Evolutionary conservation across 192 early-diverging fungal genomes (phyloP), one percentile per base, ranked within the genome.

Genomic region (Mortierella alpina): DNA sequence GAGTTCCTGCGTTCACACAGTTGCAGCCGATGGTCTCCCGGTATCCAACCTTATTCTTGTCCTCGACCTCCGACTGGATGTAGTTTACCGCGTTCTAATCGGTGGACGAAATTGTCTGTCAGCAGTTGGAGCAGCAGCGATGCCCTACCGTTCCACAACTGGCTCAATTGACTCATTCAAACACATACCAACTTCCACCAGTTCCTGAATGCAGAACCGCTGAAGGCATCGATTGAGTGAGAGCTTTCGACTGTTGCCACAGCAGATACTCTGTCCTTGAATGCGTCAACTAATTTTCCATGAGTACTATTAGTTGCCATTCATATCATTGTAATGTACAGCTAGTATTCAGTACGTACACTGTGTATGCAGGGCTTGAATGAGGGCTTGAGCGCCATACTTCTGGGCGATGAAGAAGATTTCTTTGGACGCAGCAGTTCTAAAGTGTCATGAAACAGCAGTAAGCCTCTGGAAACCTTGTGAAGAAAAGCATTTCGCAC

Each of bases 351-450:
- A 31, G 8, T 55, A 1, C 68, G 71, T 72, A 79, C 76, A 79
- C 51, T 79, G 76, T 15, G 41, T 40, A 40, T 48, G n/a, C 40
- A 79, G 69, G 12, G 68, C 45, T 18, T 59, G 56, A 46, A 79
- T 61, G 58, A 79, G 42, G 0, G 69, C 47, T 39, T 79, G 76
- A 4, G 68, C 62, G 14, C 76, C 76, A 23, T 72, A 79, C 45
- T 79, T 79, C 69, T 79, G 76, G 2, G 68, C 76, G 40, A 79
- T 72, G 46, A 79, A 72, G 18, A 49, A 72, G 17, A 79, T 53
- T 17, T 72, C 63, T 22, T 63, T 63, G 5, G 68, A 72, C 15
- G 63, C 44, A 44, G 53, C 48, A 8, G 49, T 44, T 20, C 76
- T 79, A 41, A 56, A 20, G 47, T 10, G 52, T 53, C 7, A 53